A percentile compares a stretch with the other conserved stretches of the same genome.
Evolutionary conservation across 768 basidiomycete genomes (phyloP).

Genomic region (Lactarius tabidus): DNA sequence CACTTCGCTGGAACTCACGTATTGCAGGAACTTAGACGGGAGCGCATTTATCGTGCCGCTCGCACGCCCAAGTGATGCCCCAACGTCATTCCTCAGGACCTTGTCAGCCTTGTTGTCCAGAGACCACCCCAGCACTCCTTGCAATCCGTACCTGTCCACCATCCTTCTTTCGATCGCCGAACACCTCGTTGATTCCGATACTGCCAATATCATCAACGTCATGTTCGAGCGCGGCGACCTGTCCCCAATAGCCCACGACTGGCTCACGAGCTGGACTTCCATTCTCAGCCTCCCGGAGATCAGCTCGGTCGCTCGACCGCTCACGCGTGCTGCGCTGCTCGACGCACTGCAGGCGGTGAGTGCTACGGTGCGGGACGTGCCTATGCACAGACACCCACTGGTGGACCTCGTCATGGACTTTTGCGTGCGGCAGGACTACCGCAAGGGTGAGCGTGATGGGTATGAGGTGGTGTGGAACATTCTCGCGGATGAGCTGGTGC

Average conservation of each 20-base stretch:
- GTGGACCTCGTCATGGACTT: conserved; percentile 53
- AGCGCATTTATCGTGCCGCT: conserved; percentile 49
- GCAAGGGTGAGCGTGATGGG: conserved; percentile 20
- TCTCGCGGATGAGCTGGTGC: conserved; percentile 29
- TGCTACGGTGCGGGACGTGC: conserved; percentile 66
- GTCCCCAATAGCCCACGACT: conserved; percentile 66
- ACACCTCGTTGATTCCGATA: conserved; percentile 67
- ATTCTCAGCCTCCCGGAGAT: conserved; percentile 47
- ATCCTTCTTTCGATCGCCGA: conserved; percentile 62
- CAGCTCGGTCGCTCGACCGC: conserved; percentile 36
- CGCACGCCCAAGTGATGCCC: conserved; percentile 48
- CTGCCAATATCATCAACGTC: conserved; percentile 52
- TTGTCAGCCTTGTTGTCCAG: conserved; percentile 61
- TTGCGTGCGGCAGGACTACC: conserved; percentile 35
- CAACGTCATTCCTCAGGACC: conserved; percentile 56
- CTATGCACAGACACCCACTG: conserved; percentile 51
- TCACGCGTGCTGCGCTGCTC: conserved; percentile 56
- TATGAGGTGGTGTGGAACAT: conserved; percentile 27
- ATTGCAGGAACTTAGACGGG: conserved; percentile 43
- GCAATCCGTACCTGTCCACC: conserved; percentile 58
- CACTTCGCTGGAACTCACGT: conserved; percentile 1
- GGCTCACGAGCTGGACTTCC: conserved; percentile 63
- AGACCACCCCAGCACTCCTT: conserved; percentile 48
- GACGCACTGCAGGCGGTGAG: conserved; percentile 55
- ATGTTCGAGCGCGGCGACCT: conserved; percentile 68